Evolutionary conservation across 2,329 filamentous ascomycete species (phyloP).

Genomic region (Colletotrichum musae): DNA sequence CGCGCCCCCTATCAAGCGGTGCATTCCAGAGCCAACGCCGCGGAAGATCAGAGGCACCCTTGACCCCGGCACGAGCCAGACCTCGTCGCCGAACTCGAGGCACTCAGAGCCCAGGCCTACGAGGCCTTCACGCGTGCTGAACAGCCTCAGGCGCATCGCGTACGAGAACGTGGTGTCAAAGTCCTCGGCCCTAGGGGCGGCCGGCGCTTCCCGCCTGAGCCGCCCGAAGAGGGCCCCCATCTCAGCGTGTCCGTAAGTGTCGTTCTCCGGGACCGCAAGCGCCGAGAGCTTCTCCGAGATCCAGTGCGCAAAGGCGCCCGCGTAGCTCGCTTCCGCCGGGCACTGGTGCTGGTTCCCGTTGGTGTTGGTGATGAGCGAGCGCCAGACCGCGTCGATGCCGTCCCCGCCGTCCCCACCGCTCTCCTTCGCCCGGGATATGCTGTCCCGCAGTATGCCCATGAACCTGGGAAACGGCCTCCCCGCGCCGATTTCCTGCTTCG

Average conservation of each 20-base stretch:
- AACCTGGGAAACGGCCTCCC: background rate
- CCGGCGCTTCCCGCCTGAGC: background rate
- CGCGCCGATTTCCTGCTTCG: slow-evolving; percentile 1
- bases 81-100: background rate
- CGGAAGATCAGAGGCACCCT: slow-evolving; percentile 13
- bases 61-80: slow-evolving; percentile 13
- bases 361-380: background rate
- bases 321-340: background rate
- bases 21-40: background rate
- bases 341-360: background rate
- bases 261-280: background rate
- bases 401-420: background rate
- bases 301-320: background rate
- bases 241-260: background rate
- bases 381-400: slow-evolving; percentile 2
- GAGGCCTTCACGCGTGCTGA: background rate
- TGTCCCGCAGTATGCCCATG: background rate
- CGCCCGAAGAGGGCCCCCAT: background rate
- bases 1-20: background rate
- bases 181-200: background rate
- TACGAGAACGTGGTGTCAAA: background rate
- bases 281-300: background rate
- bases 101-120: slow-evolving; percentile 4
- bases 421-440: background rate
- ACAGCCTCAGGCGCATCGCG: background rate